phyloP scores from a whole-genome alignment of 495 filamentous ascomycete species.

The Pseudevernia furfuracea region DNA sequence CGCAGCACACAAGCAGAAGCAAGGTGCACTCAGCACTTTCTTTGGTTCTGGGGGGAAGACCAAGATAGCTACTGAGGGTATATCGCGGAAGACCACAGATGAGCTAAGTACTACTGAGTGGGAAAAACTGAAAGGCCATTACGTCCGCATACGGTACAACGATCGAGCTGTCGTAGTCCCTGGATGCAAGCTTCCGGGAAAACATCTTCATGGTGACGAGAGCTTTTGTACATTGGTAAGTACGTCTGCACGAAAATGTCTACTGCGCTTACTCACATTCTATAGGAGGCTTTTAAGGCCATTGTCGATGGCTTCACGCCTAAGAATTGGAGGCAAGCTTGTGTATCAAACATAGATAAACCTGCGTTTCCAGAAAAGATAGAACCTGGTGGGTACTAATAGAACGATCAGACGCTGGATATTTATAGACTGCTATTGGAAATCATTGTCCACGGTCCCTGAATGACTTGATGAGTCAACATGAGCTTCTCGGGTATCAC shows the following conservation, averaged over 20 bases:
- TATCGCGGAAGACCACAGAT: conserved; percentile 39
- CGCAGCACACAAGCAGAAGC: conserved; percentile 19
- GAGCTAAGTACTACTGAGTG: conserved; percentile 45
- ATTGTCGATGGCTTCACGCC: conserved; percentile 90
- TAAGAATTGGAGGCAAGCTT: conserved; percentile 67
- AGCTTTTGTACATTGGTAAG: conserved; percentile 84
- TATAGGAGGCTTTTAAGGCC: conserved; percentile 75
- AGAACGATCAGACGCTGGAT: background rate
- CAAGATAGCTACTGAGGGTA: conserved; percentile 15
- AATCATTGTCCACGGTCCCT: background rate
- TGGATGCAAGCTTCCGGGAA: conserved; percentile 66
- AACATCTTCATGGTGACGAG: conserved; percentile 82
- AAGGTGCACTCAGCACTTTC: conserved; percentile 28
- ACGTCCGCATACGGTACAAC: conserved; percentile 92
- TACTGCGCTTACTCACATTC: background rate
- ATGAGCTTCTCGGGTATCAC: background rate
- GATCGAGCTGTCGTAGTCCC: conserved; percentile 73
- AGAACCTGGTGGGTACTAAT: conserved; percentile 43
- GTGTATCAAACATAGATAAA: conserved; percentile 54
- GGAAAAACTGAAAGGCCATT: conserved; percentile 59
- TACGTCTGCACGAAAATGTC: background rate
- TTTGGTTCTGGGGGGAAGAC: conserved; percentile 9
- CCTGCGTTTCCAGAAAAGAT: conserved; percentile 44
- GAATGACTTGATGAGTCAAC: background rate
- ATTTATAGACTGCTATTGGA: background rate